These are phyloP conservation scores for Hemileccinum rubropunctum DNA, from an alignment of 768 basidiomycete genomes.

Conservation along the genomic window DNA sequence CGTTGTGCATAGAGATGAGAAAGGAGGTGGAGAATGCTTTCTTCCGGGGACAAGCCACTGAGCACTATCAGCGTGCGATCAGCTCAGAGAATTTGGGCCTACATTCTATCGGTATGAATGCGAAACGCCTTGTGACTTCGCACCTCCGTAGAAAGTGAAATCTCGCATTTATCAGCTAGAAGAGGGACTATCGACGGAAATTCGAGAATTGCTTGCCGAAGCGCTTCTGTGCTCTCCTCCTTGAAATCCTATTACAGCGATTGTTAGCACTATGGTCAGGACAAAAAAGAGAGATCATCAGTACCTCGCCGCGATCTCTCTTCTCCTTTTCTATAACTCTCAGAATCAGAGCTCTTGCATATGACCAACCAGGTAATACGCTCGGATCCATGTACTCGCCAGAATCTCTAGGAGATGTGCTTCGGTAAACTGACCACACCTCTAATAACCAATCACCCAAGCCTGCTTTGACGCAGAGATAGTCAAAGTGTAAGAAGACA, in stretches of 20 bases:
- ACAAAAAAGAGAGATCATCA: neutral
- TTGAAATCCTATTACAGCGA: constrained; percentile 41
- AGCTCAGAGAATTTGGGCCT: constrained; percentile 16
- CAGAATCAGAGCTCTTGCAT: constrained; percentile 67
- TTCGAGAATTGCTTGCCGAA: constrained; percentile 67
- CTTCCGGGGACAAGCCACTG: constrained; percentile 37
- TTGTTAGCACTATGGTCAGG: constrained; percentile 1
- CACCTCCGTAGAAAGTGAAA: constrained; percentile 55
- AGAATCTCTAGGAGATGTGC: constrained; percentile 4
- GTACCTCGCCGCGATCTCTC: constrained; percentile 40
- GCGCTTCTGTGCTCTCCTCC: constrained; percentile 58
- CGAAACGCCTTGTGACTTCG: constrained; percentile 62
- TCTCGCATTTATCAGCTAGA: constrained; percentile 83
- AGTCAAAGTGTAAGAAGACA: constrained; percentile 77
- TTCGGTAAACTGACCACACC: constrained; percentile 38
- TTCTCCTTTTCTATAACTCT: constrained; percentile 47
- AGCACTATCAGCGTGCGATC: constrained; percentile 7
- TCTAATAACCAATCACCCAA: constrained; percentile 82
- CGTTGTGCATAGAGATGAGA: constrained; percentile 87
- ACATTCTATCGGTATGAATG: constrained; percentile 68
- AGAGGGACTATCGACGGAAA: constrained; percentile 84
- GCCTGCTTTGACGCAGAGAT: constrained; percentile 76
- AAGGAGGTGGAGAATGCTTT: constrained; percentile 67
- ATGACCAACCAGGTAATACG: constrained; percentile 75
- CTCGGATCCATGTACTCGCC: constrained; percentile 46